Percentiles rank a stretch among this genome's conserved stretches.
These are phyloP conservation scores for Claviceps sp. DNA, from an alignment of 2,329 filamentous ascomycete genomes.

Conservation along the genomic window DNA sequence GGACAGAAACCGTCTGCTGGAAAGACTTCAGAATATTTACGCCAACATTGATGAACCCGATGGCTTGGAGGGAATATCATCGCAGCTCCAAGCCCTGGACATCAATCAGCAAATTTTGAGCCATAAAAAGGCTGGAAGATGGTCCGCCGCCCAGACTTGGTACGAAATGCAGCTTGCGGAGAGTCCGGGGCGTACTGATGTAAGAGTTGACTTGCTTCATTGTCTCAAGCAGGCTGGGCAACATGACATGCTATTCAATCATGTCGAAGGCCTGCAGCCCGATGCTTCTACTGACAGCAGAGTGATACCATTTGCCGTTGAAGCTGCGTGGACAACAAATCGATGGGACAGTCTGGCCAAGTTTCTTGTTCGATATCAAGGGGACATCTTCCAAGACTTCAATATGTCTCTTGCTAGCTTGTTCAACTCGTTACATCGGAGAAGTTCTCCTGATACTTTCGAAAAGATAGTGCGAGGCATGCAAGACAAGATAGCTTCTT, in stretches of 20 bases:
- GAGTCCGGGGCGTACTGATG: constrained; percentile 59
- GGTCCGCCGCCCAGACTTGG: constrained; percentile 94
- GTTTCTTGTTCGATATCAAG: constrained; percentile 44
- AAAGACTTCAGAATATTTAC: constrained; percentile 83
- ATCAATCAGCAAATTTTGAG: constrained; percentile 88
- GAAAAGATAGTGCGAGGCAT: constrained; percentile 45
- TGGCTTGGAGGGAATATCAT: constrained; percentile 85
- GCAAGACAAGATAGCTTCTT: constrained; percentile 55
- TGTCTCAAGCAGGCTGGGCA: constrained; percentile 94
- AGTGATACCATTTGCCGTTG: constrained; percentile 71
- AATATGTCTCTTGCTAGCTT: constrained; percentile 60
- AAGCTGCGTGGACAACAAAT: constrained; percentile 82
- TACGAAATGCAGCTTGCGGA: constrained; percentile 83
- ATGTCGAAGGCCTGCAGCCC: constrained; percentile 62
- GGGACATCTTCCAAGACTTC: constrained; percentile 48
- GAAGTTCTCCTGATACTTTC: constrained; percentile 38
- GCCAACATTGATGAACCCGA: constrained; percentile 96
- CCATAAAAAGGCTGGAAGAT: constrained; percentile 83
- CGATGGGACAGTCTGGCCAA: constrained; percentile 65
- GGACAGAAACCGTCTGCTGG: constrained; percentile 52
- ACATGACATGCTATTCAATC: constrained; percentile 76
- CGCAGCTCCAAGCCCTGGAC: constrained; percentile 73
- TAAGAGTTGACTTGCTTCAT: constrained; percentile 70
- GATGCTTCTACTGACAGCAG: constrained; percentile 39
- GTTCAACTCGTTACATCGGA: constrained; percentile 45